Evolutionary conservation across 106 monocot species (phyloP).

Genomic region (Phalaenopsis aphrodite): DNA sequence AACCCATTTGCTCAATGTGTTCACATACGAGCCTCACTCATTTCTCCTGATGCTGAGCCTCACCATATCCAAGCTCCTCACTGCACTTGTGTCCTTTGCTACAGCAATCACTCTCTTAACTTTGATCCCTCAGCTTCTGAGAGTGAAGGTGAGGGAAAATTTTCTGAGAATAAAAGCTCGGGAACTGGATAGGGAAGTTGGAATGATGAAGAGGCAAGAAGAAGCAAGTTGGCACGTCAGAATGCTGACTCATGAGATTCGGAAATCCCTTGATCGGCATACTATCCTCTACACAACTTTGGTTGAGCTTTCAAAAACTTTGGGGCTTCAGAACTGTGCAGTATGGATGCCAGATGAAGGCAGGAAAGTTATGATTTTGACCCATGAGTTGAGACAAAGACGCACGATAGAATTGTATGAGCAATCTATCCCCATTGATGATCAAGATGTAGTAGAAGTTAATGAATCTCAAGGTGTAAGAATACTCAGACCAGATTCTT

Average conservation of each 20-base stretch:
- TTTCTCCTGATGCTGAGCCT: slow-evolving; percentile 47
- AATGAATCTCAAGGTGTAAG: slow-evolving; percentile 23
- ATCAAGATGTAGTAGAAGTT: slow-evolving; percentile 39
- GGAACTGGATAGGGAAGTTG: slow-evolving; percentile 56
- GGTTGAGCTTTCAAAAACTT: slow-evolving; percentile 54
- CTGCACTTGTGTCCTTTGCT: slow-evolving; percentile 67
- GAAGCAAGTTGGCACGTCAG: slow-evolving; percentile 67
- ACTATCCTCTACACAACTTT: slow-evolving; percentile 66
- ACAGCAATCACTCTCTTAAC: slow-evolving; percentile 68
- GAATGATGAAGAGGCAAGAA: slow-evolving; percentile 55
- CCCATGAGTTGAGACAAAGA: slow-evolving; percentile 32
- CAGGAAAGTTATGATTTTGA: slow-evolving; percentile 33
- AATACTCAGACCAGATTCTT: slow-evolving; percentile 24
- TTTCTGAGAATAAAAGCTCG: slow-evolving; percentile 50
- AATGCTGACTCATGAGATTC: slow-evolving; percentile 69
- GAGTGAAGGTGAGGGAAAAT: slow-evolving; percentile 62
- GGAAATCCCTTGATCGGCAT: slow-evolving; percentile 60
- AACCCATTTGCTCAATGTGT: slow-evolving; percentile 62
- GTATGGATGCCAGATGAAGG: slow-evolving; percentile 69
- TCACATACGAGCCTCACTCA: slow-evolving; percentile 57
- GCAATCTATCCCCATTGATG: slow-evolving; percentile 24
- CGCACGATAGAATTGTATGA: slow-evolving; percentile 7
- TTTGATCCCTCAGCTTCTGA: slow-evolving; percentile 63
- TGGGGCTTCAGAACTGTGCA: slow-evolving; percentile 60
- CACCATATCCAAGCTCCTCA: slow-evolving; percentile 57